Evolutionary conservation across 2,329 filamentous ascomycete species (phyloP), one percentile per base, ranked within the genome.

Genomic region (Cytospora schulzeri): DNA sequence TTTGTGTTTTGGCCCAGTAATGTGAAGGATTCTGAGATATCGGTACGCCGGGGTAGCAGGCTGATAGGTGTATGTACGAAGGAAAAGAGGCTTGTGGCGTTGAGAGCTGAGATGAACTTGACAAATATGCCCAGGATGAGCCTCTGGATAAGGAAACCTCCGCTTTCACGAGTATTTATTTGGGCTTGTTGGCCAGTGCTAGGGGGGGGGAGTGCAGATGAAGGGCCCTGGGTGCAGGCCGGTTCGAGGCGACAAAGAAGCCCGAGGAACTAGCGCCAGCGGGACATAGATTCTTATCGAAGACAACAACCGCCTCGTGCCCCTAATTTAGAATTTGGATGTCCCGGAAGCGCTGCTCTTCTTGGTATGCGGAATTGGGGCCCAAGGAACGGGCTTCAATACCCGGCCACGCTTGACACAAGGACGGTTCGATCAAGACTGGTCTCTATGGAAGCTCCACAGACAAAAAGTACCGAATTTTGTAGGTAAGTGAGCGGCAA

Each of bases 301-400:
- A 41, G 41, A 31, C 45, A 41, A 59, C 29, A 17, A 33, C 52
- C 41, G 61, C 53, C 51, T 60, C 41, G 50, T 51, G 57, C 22
- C 54, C 29, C 38, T 19, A 24, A 55, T 33, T 50, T 29, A 58
- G 52, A 54, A 22, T 24, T 26, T 62, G 48, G 29, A 57, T 48
- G 56, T 38, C 55, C 45, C 57, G 31, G 65, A 55, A 62, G 31
- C 58, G 31, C 33, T 45, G 56, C 48, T 38, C 57, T 55, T 22
- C 28, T 41, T 56, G 60, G 28, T 62, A 41, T 41, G 38, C 62
- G 54, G 54, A 56, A 54, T 45, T 56, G 38, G 35, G 33, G 50
- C n/a, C 38, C 29, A 54, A 59, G 57, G 35, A 41, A 53, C 57
- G 50, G 26, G 54, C 26, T 33, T 62, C 29, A n/a, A 61, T 56